Conservation (phyloP, 2,329 filamentous ascomycete species). For the Shiraia bambusicola region DNA sequence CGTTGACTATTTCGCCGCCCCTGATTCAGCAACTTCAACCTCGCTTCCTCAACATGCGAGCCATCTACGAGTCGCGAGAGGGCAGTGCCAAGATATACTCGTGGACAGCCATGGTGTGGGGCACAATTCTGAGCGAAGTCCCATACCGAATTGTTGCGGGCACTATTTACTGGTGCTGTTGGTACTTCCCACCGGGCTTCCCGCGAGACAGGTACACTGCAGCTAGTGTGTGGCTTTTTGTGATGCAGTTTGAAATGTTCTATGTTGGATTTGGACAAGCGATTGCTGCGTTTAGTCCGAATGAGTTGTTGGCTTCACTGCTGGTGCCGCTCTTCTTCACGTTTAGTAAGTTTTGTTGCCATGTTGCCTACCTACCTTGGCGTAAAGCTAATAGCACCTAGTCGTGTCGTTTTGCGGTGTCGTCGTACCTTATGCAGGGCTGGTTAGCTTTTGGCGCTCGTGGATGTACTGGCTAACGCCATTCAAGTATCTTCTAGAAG, state of each 20-base stretch:
- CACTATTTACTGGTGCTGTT: constrained; percentile 59
- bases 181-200: constrained; percentile 59
- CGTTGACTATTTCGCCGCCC: constrained; percentile 71
- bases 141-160: constrained; percentile 69
- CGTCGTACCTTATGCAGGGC: constrained; percentile 64
- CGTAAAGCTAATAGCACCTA: constrained; percentile 7
- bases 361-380: neutral
- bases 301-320: constrained; percentile 65
- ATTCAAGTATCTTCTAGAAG: constrained; percentile 67
- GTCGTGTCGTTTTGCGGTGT: constrained; percentile 75
- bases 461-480: constrained; percentile 60
- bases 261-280: constrained; percentile 67
- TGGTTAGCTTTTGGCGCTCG: constrained; percentile 65
- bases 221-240: constrained; percentile 63
- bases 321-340: constrained; percentile 70
- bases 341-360: constrained; percentile 43
- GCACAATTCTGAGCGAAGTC: constrained; percentile 66
- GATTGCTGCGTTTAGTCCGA: constrained; percentile 67
- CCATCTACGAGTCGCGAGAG: constrained; percentile 71
- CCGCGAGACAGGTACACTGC: constrained; percentile 58
- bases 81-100: constrained; percentile 78
- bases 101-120: constrained; percentile 70
- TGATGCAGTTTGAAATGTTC: constrained; percentile 67
- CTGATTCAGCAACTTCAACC: constrained; percentile 78
- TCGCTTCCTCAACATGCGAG: constrained; percentile 64